Base-by-base conservation (phyloP, 148 eudicot species). In the Limonium bicolor region DNA sequence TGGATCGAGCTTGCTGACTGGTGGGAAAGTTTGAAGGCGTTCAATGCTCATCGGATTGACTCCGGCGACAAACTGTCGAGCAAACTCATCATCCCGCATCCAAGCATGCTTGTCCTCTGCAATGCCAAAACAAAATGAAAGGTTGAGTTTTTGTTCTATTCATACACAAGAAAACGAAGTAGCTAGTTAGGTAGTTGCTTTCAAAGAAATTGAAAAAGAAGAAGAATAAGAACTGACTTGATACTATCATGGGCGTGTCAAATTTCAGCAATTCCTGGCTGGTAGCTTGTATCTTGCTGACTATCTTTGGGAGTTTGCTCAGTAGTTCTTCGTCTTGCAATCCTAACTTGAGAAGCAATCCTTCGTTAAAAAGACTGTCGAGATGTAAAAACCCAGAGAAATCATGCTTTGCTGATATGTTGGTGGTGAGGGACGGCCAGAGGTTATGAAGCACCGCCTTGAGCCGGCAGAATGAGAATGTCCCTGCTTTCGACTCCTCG, bases 11-110 rank as follows among this genome's bases (percentile, higher is more conserved):
- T 73, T 75, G 68, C 95, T 88, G 39, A 70, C 74, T 7, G 92
- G 93, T 6, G 97, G 97, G 57, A 76, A 84, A 3, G 32, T 62
- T 24, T 63, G 62, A 61, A 88, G 74, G 60, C 78, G 72, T 67
- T 80, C 77, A 15, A 88, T 88, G 58, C 48, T 68, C 16, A 65
- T 78, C 0, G 97, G 97, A 53, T 88, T 88, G 12, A 88, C 84
- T 26, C 97, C 97, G 6, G 97, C 95, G 28, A 88, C 17, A 43
- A 75, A 82, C 59, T 88, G 95, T 7, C 97, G 68, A 12, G 77
- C 97, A 68, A 88, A 88, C 62, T 88, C 97, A 50, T 88, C 97
- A 53, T 88, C 97, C 49, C 97, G 55, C 70, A 84, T 58, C 95
- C 97, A 88, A 5, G 97, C 95, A 48, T 66, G 66, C 33, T 75